phyloP scores from a whole-genome alignment of 495 filamentous ascomycete genomes.

The Podospora conica region DNA sequence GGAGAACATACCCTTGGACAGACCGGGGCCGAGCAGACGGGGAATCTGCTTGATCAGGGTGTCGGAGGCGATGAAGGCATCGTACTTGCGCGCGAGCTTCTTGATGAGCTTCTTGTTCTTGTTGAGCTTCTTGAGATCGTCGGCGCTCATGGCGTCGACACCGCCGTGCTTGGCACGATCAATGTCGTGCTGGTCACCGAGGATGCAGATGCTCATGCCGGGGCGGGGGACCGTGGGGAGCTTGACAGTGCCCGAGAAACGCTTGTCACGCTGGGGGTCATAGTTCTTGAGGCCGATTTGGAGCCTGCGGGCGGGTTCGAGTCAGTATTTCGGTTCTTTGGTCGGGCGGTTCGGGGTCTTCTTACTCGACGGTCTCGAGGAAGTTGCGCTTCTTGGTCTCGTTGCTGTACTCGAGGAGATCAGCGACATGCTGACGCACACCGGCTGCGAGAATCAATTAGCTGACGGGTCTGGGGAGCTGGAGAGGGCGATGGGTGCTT shows the following conservation, averaged over 20 bases:
- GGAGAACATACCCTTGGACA: constrained; percentile 76
- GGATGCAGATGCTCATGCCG: constrained; percentile 90
- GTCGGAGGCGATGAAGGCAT: constrained; percentile 96
- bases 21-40: constrained; percentile 96
- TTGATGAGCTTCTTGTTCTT: constrained; percentile 99
- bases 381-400: constrained; percentile 99
- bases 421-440: constrained; percentile 89
- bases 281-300: constrained; percentile 99
- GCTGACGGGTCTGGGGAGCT: background rate
- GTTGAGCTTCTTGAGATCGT: constrained; percentile 99
- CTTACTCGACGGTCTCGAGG: constrained; percentile 50
- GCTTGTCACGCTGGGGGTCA: constrained; percentile 99
- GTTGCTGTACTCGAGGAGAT: constrained; percentile 86
- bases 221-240: constrained; percentile 78
- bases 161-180: constrained; percentile 98
- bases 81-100: constrained; percentile 99
- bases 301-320: constrained; percentile 37
- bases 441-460: constrained; percentile 56
- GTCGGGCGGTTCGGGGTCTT: background rate
- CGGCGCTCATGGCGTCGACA: constrained; percentile 92
- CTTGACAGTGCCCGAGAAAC: constrained; percentile 98
- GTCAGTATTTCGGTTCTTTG: background rate
- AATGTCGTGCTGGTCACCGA: constrained; percentile 99
- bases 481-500: constrained; percentile 1
- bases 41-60: constrained; percentile 98